Evolutionary conservation across 2,329 filamentous ascomycete genomes (phyloP).

Genomic region (Talaromyces amestolkiae): DNA sequence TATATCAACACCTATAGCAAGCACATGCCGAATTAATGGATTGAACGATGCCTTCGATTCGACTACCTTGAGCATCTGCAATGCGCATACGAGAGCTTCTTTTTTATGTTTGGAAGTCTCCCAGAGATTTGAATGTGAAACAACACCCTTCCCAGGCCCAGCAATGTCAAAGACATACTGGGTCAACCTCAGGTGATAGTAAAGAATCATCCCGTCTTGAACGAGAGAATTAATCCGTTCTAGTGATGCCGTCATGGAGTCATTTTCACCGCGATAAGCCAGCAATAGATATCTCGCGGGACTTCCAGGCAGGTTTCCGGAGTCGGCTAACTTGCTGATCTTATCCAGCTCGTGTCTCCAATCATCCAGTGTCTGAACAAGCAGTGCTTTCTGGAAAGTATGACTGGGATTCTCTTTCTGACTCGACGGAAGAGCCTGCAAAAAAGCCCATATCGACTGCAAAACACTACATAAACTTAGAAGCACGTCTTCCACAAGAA

Average conservation of each 20-base stretch:
- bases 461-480: conserved; percentile 6
- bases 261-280: conserved; percentile 14
- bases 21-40: conserved; percentile 7
- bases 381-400: neutral
- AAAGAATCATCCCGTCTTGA: conserved; percentile 13
- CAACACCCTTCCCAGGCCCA: neutral
- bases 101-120: neutral
- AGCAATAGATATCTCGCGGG: conserved; percentile 6
- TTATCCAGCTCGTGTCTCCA: conserved; percentile 10
- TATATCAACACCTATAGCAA: conserved; percentile 2
- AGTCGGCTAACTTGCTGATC: neutral
- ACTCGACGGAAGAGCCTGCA: neutral
- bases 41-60: neutral
- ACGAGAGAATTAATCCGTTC: neutral
- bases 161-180: neutral
- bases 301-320: neutral
- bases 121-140: neutral
- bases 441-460: conserved; percentile 12
- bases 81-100: conserved; percentile 13
- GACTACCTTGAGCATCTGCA: conserved; percentile 11
- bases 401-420: neutral
- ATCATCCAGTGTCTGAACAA: conserved; percentile 5
- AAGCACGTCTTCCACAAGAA: conserved; percentile 16
- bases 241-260: conserved; percentile 2
- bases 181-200: conserved; percentile 13